Base-by-base conservation (phyloP, 352 stramenopile genomes). In the Aphanomyces cochlioides region DNA sequence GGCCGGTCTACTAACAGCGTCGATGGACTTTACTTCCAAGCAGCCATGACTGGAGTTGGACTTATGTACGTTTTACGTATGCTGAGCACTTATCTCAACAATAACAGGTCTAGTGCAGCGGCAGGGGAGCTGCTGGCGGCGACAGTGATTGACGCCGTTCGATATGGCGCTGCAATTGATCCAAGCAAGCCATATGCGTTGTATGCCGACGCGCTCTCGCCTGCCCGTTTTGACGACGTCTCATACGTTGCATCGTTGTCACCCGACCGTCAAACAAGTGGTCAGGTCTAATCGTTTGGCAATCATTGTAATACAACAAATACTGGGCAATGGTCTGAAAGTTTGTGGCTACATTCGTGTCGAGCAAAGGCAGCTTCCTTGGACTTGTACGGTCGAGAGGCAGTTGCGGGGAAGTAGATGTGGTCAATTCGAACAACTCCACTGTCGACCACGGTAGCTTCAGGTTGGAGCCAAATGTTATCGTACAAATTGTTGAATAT, bases 281-380 rank as follows among this genome's bases (percentile, higher is more conserved):
- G 84, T 1, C 84, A 92, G 72, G 81, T 92, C 34, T 92, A 73
- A 45, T 58, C 15, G 7, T 43, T 65, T 37, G 19, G 7, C 54
- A 61, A 12, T 50, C 43, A n/a, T 50, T n/a, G 17, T 12, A 50
- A n/a, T 50, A 2, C 43, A 50, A 50, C 43, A 50, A 50, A 91
- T 34, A 88, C 83, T 8, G 82, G 84, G 41, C 80, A 90, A 74
- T 91, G 82, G 60, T 89, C 82, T 2, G 80, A 87, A 4, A 90
- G 71, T 47, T 89, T 82, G 36, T 80, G 72, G 3, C 71, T 74
- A 56, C 83, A 89, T 54, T 83, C 74, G 2, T 78, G 39, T 17
- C 78, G 78, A 0, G 76, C 21, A 71, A 73, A 4, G 72, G 67
- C 17, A 73, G 67, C 21, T 75, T 72, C 15, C 60, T 40, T 0